Evolutionary conservation across 345 rosid genomes (phyloP), one percentile per base, ranked within the genome.

Genomic region (Gossypium ekmanianum): DNA sequence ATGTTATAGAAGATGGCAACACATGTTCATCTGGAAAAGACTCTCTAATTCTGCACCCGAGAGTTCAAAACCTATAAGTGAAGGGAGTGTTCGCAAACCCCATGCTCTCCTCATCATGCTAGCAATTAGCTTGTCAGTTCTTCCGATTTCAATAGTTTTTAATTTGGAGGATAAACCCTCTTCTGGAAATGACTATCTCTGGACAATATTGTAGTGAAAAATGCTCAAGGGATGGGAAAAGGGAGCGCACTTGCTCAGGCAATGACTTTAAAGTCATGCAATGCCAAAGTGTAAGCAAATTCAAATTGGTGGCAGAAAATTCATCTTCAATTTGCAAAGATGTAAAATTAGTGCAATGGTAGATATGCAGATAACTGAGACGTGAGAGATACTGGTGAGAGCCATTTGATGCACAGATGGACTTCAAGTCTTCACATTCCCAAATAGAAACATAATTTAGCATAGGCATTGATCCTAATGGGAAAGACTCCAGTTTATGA

Each of bases 111-210:
- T 69, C 44, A 9, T 16, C 58, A 69, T 16, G 61, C 61, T 18
- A 3, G 4, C 47, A 16, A 52, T 17, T 17, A 69, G 26, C 9
- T 69, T 51, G 11, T 51, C 6, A n/a, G 16, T 27, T 0, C 26
- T 29, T 4, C 2, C 0, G 0, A 51, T 26, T 0, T 0, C 1
- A 14, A 69, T 3, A 50, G 0, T 0, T 69, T 51, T 50, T 17
- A 52, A 17, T 17, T 69, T 69, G 47, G 73, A 27, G 9, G 73
- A 43, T 3, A 68, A 69, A 51, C 73, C 73, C 58, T 17, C 17
- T 17, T 52, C n/a, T 16, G 73, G 61, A 70, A 69, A 51, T 27
- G 73, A 51, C 17, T 4, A 51, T 69, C 29, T 69, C 44, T 29
- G 45, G 73, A 69, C 73, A 69, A 2, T 4, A 0, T 1, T 0